Percentiles rank a stretch among this genome's conserved stretches.
Conservation (phyloP, 139 green algal genomes). For the Medakamo hakoo region DNA sequence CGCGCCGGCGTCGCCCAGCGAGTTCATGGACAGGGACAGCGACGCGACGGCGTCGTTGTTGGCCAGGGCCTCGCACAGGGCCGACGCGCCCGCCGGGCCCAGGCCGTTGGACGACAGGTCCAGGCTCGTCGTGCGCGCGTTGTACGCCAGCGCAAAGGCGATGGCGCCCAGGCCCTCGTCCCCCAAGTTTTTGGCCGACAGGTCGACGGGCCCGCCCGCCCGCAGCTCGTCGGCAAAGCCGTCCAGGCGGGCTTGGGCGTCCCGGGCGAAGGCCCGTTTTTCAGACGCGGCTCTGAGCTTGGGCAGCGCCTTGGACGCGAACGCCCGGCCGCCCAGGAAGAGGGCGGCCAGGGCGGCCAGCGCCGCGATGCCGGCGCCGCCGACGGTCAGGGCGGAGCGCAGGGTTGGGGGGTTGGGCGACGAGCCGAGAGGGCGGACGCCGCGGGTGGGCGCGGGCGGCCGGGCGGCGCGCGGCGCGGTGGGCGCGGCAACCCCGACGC, state of each 20-base stretch:
- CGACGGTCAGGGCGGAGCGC: neutral
- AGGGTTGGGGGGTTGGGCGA: too few relatives aligned
- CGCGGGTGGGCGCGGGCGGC: too few relatives aligned
- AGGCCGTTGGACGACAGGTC: slow-evolving; percentile 89
- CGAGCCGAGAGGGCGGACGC: too few relatives aligned
- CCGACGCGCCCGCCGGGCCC: slow-evolving; percentile 36
- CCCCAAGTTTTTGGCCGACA: slow-evolving; percentile 72
- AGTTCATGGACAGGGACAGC: slow-evolving; percentile 67
- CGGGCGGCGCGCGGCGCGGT: too few relatives aligned
- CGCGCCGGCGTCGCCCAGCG: slow-evolving; percentile 40
- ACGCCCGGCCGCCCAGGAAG: neutral
- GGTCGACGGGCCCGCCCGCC: slow-evolving; percentile 32
- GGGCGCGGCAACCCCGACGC: too few relatives aligned
- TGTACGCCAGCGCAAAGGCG: slow-evolving; percentile 78
- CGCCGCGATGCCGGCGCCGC: neutral
- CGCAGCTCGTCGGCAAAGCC: neutral
- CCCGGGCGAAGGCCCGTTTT: neutral
- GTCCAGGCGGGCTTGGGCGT: neutral
- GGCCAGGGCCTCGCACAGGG: slow-evolving; percentile 45
- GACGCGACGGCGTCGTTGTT: slow-evolving; percentile 35
- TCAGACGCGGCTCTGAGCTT: neutral
- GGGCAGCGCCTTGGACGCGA: neutral
- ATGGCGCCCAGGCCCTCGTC: slow-evolving; percentile 79
- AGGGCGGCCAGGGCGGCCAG: neutral
- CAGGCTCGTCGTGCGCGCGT: slow-evolving; percentile 49